phyloP scores from a whole-genome alignment of 805 yeast species.

The Schwanniomyces occidentalis region DNA sequence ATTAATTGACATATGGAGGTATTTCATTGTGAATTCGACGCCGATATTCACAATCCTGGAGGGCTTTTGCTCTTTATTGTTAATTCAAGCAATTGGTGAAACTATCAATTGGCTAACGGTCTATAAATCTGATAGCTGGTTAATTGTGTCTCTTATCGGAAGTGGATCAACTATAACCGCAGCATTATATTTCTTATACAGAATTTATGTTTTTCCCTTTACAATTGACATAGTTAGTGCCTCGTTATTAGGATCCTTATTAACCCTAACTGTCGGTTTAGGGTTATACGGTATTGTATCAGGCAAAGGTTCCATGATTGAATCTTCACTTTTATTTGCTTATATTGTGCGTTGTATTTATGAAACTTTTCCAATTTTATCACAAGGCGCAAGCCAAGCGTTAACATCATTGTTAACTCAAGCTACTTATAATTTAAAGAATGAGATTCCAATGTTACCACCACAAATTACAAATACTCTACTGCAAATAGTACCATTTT shows the following conservation, averaged over 20 bases:
- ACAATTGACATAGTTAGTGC: constrained; percentile 72
- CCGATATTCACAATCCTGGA: constrained; percentile 87
- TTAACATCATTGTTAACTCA: constrained; percentile 32
- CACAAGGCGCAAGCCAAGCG: constrained; percentile 46
- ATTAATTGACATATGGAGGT: constrained; percentile 67
- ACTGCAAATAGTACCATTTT: constrained; percentile 39
- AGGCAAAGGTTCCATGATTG: constrained; percentile 86
- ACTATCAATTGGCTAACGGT: constrained; percentile 67
- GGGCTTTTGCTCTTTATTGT: constrained; percentile 87
- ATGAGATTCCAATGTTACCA: constrained; percentile 39
- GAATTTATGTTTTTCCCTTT: constrained; percentile 78
- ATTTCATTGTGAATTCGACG: constrained; percentile 73
- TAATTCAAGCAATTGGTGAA: constrained; percentile 92
- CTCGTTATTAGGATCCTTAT: constrained; percentile 79
- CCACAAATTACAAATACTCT: constrained; percentile 34
- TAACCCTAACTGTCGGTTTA: constrained; percentile 71
- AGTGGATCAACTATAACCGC: constrained; percentile 77
- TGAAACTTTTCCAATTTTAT: constrained; percentile 87
- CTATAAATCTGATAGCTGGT: constrained; percentile 72
- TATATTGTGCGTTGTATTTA: constrained; percentile 92
- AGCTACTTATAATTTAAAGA: constrained; percentile 31
- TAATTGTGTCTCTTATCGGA: constrained; percentile 66
- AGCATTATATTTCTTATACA: constrained; percentile 73
- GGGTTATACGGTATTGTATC: constrained; percentile 84
- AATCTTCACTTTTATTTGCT: constrained; percentile 80